Evolutionary conservation across 2,329 filamentous ascomycete genomes (phyloP).

Genomic region (Chalaropsis thielavioides): DNA sequence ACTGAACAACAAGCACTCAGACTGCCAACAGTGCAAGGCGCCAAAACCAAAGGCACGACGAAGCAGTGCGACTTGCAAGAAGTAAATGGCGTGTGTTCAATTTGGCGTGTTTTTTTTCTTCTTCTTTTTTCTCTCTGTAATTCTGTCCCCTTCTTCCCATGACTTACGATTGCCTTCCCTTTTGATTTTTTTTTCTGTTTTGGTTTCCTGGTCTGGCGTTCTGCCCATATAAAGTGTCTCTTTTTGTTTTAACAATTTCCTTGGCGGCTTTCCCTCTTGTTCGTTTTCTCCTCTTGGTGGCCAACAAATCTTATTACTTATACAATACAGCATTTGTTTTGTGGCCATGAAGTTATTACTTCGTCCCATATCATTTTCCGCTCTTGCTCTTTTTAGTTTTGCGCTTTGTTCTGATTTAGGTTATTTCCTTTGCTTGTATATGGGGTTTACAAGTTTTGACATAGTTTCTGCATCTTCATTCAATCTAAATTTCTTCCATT

Average conservation of each 20-base stretch:
- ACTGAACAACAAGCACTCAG: constrained; percentile 30
- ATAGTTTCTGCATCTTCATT: too few species aligned
- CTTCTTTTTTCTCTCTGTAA: background rate
- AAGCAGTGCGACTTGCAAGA: constrained; percentile 24
- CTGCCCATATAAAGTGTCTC: background rate
- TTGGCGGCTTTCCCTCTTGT: background rate
- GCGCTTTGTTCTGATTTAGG: background rate
- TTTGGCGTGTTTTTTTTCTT: background rate
- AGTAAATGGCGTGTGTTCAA: constrained; percentile 3
- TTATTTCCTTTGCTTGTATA: background rate
- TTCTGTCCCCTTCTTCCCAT: background rate
- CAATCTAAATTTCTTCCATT: too few species aligned
- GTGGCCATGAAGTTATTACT: background rate
- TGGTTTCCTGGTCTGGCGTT: background rate
- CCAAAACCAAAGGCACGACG: constrained; percentile 32
- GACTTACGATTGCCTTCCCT: background rate
- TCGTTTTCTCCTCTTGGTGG: background rate
- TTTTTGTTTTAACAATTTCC: background rate
- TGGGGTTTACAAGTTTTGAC: too few species aligned
- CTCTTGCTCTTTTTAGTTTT: background rate
- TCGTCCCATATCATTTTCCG: background rate
- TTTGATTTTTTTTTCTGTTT: background rate
- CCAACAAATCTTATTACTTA: background rate
- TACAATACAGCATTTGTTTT: background rate
- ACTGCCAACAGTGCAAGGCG: constrained; percentile 34